phyloP scores from a whole-genome alignment of 495 filamentous ascomycete species.

The Aspergillus leporis region DNA sequence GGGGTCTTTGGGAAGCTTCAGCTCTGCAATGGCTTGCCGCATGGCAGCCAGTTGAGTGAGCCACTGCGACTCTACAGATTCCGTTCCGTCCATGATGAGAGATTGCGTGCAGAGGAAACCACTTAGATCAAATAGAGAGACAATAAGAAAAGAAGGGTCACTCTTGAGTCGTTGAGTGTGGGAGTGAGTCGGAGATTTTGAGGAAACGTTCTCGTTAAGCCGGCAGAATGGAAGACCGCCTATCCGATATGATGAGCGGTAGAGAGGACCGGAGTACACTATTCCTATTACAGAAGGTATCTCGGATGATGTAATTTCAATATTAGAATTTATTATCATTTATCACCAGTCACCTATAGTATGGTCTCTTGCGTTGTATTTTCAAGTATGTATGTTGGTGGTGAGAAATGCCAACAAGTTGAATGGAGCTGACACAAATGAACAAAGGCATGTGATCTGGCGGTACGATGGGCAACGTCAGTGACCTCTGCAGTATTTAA shows the following conservation, averaged over 20 bases:
- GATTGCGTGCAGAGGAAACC: neutral
- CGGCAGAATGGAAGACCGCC: conserved; percentile 4
- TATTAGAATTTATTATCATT: no score
- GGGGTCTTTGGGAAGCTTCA: conserved; percentile 57
- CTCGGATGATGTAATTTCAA: neutral
- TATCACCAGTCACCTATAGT: no score
- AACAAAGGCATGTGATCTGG: neutral
- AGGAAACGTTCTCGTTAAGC: neutral
- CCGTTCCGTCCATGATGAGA: conserved; percentile 31
- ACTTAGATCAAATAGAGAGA: neutral
- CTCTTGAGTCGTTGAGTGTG: neutral
- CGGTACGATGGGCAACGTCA: neutral
- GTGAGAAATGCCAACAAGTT: neutral
- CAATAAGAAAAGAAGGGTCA: neutral
- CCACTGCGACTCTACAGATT: conserved; percentile 63
- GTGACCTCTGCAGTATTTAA: neutral
- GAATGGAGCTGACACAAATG: no score
- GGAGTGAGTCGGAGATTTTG: neutral
- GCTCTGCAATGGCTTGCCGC: conserved; percentile 68
- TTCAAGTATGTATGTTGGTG: no score
- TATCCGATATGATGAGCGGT: conserved; percentile 2
- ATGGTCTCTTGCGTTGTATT: no score
- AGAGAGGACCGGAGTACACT: neutral
- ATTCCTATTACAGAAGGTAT: neutral
- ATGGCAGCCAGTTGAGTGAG: conserved; percentile 68